These are phyloP conservation scores for Leptomonas seymouri DNA, from an alignment of 208 protist genomes.

Conservation along the genomic window DNA sequence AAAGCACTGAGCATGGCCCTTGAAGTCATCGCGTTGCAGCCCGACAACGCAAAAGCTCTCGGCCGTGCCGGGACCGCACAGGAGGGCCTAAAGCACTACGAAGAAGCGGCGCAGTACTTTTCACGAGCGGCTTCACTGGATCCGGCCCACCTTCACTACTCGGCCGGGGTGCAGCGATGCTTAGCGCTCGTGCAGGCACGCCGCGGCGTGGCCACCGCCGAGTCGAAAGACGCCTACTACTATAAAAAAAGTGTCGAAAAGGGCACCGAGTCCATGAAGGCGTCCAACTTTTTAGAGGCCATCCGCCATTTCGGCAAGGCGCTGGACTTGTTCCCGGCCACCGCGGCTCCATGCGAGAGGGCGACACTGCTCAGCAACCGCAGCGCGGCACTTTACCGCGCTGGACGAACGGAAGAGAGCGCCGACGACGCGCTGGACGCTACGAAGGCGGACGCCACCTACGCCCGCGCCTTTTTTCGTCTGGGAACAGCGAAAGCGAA, in stretches of 20 bases:
- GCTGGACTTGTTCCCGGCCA: slow-evolving; percentile 54
- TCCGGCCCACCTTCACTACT: slow-evolving; percentile 35
- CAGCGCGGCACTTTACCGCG: slow-evolving; percentile 70
- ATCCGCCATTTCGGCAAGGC: slow-evolving; percentile 80
- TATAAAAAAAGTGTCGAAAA: slow-evolving; percentile 75
- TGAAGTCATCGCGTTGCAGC: slow-evolving; percentile 54
- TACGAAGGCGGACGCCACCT: slow-evolving; percentile 52
- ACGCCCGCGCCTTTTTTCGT: slow-evolving; percentile 77
- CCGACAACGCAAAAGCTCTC: slow-evolving; percentile 54
- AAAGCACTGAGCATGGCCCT: slow-evolving; percentile 55
- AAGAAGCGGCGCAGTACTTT: slow-evolving; percentile 54
- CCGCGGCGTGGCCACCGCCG: slow-evolving; percentile 44
- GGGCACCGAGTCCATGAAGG: slow-evolving; percentile 72
- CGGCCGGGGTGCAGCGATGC: slow-evolving; percentile 38
- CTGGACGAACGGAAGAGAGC: slow-evolving; percentile 50
- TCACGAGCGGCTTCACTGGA: slow-evolving; percentile 40
- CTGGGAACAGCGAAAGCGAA: slow-evolving; percentile 62
- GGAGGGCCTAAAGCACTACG: slow-evolving; percentile 74
- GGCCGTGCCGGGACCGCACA: slow-evolving; percentile 69
- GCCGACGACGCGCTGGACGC: slow-evolving; percentile 58
- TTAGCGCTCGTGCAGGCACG: slow-evolving; percentile 45
- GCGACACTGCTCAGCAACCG: slow-evolving; percentile 74
- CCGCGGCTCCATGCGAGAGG: slow-evolving; percentile 33
- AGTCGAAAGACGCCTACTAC: slow-evolving; percentile 65
- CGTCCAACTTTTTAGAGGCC: slow-evolving; percentile 64